phyloP scores from a whole-genome alignment of 257 asterid genomes.

The Penstemon newberryi region DNA sequence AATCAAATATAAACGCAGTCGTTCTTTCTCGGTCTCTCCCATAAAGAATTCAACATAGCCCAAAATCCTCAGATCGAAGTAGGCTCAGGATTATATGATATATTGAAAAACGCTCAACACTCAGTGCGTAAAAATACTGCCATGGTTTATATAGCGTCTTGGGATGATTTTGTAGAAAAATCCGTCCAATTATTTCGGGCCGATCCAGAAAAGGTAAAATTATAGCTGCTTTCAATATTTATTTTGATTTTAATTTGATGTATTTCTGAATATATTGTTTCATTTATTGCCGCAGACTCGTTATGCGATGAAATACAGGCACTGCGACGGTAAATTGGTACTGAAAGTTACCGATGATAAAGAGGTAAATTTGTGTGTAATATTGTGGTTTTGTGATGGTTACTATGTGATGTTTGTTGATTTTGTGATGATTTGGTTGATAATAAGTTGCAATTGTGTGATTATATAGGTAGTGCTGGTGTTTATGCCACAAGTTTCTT shows the following conservation, averaged over 20 bases:
- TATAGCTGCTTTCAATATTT: background rate
- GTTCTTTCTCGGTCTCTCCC: too few relatives aligned
- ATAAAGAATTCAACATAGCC: background rate
- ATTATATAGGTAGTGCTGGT: background rate
- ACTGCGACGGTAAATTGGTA: conserved; percentile 85
- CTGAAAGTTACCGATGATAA: conserved; percentile 87
- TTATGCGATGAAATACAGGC: conserved; percentile 79
- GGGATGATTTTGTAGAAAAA: conserved; percentile 83
- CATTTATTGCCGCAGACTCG: conserved; percentile 57
- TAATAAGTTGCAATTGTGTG: background rate
- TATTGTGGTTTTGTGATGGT: background rate
- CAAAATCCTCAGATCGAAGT: background rate
- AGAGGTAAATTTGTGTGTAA: conserved; percentile 46
- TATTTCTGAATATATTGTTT: conserved; percentile 16
- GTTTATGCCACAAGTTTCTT: too few relatives aligned
- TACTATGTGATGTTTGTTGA: background rate
- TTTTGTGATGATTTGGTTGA: conserved; percentile 7
- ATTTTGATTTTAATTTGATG: background rate
- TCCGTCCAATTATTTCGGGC: conserved; percentile 66
- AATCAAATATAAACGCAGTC: too few relatives aligned
- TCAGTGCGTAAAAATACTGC: conserved; percentile 2
- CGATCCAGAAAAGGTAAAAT: conserved; percentile 65
- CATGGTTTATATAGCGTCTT: conserved; percentile 74
- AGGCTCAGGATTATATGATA: background rate
- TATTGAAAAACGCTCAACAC: background rate